Evolutionary conservation across 176 grass and related monocot genomes (phyloP), one percentile per base, ranked within the genome.

Genomic region (Oryza nivara): DNA sequence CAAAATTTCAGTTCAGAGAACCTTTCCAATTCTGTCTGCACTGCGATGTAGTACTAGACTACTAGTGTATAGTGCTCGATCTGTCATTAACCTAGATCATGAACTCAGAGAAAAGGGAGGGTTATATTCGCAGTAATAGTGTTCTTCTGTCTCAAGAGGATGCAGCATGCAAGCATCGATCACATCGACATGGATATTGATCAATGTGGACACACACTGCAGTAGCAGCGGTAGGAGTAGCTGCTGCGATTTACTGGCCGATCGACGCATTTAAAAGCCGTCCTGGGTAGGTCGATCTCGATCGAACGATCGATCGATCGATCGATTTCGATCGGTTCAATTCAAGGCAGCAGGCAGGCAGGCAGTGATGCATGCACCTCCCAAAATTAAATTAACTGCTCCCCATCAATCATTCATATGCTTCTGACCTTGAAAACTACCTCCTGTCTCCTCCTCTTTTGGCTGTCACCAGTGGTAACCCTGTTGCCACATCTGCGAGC

Each of bases 261-360:
- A 60, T n/a, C 19, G 19, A 17, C 34, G 68, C 86, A 78, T 88
- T 88, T 28, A 84, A 88, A 78, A 71, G 81, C 80, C 80, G 68
- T 23, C 81, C 68, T 23, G 74, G 75, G 75, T 78, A 74, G 86
- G 75, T 79, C 73, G 28, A n/a, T 36, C 78, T 79, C 73, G 28
- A 60, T 22, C 78, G 30, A 45, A 32, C 23, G 11, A 41, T 41
- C 47, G 56, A 61, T 61, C 20, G 19, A 61, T n/a, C 19, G 11
- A 17, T 79, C 74, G 28, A 60, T 36, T 36, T 22, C 78, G 19
- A 45, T 67, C 25, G 3, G 19, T 67, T 25, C 72, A 36, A 79
- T 88, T 88, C 68, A 88, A 74, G 30, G 52, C 52, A 13, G 46
- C 40, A 47, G 15, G 49, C 14, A 52, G 14, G 49, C 14, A 52